These are phyloP conservation scores for Schizophyllum amplum DNA, from an alignment of 1,284 basidiomycete genomes.

Conservation along the genomic window DNA sequence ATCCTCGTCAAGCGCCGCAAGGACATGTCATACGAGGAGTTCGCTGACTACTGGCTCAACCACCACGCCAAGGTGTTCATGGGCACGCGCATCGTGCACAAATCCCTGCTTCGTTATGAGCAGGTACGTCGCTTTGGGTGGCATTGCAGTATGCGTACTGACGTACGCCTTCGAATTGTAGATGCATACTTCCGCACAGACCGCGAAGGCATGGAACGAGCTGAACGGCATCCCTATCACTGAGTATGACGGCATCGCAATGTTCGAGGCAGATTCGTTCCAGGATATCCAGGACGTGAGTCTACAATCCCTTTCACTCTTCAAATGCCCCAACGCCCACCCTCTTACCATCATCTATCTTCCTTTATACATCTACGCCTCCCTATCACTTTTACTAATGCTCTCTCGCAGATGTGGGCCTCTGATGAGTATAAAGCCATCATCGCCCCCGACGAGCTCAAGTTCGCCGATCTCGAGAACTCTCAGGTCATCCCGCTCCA, in stretches of 20 bases:
- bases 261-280: constrained; percentile 12
- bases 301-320: not conserved
- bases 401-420: constrained; percentile 1
- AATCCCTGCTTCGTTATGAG: constrained; percentile 13
- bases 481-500: constrained; percentile 11
- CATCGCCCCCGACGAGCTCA: constrained; percentile 10
- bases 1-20: constrained; percentile 12
- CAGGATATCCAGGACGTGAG: constrained; percentile 9
- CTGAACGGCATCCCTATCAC: not conserved
- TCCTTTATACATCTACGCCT: not conserved
- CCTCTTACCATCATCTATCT: too few species aligned
- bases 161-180: not conserved
- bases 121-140: constrained; percentile 6
- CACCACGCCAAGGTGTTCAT: not conserved
- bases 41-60: not conserved
- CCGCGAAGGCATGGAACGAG: not conserved
- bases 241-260: constrained; percentile 12
- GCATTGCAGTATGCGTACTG: not conserved
- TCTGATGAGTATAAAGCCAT: constrained; percentile 1
- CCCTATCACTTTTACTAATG: not conserved
- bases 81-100: constrained; percentile 3
- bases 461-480: constrained; percentile 11
- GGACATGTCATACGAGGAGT: not conserved
- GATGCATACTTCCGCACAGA: not conserved
- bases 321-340: too few species aligned